A percentile compares a stretch with the other conserved stretches of the same genome.
Conservation (phyloP, 164 flowering plant species). For the Magnolia officinalis region DNA sequence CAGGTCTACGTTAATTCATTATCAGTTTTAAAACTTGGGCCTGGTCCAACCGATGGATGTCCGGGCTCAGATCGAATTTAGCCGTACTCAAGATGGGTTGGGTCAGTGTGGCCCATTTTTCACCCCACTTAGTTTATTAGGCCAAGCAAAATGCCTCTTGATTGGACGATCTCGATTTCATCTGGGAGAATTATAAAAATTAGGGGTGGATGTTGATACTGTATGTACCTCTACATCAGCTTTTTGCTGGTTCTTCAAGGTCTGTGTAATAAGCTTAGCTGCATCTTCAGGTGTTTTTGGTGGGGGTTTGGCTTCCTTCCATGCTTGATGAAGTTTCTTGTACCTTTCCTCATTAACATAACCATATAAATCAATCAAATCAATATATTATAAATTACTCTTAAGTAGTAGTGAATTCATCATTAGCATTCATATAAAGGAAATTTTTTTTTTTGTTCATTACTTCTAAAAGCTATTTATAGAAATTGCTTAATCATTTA, state of each 20-base stretch:
- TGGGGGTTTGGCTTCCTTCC: slow-evolving; percentile 76
- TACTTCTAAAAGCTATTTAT: background rate
- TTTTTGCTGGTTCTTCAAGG: slow-evolving; percentile 62
- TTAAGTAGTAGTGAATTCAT: too few species aligned
- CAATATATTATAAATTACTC: background rate
- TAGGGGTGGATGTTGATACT: background rate
- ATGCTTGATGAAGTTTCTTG: slow-evolving; percentile 57
- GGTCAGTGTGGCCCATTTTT: too few species aligned
- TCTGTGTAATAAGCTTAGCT: slow-evolving; percentile 55
- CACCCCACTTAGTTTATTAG: too few species aligned
- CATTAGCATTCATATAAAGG: background rate
- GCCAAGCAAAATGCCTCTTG: too few species aligned
- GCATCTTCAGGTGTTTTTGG: slow-evolving; percentile 82
- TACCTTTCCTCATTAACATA: slow-evolving; percentile 45
- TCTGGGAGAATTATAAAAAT: background rate
- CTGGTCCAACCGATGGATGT: too few species aligned
- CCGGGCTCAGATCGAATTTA: too few species aligned
- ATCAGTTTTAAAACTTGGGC: too few species aligned
- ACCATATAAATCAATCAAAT: background rate
- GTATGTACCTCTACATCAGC: slow-evolving; percentile 75
- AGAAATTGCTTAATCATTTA: too few species aligned
- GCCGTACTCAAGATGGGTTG: too few species aligned
- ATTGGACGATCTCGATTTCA: too few species aligned
- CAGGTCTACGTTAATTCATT: background rate
- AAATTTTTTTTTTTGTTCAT: background rate